phyloP scores from a whole-genome alignment of 73 alveolate genomes.

The Paraurostyla sp. region DNA sequence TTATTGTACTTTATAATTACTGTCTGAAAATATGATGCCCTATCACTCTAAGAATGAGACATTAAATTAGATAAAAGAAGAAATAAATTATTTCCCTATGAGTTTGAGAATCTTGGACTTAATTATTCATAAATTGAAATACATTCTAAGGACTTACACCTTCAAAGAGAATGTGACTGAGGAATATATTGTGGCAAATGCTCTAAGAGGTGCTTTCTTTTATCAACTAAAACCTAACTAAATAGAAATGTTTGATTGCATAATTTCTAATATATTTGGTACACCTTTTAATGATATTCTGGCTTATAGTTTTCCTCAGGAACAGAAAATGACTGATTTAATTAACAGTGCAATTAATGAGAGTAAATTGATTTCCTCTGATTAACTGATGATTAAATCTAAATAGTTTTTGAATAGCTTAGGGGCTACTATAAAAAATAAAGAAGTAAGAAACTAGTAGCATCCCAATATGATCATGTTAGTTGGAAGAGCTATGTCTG shows the following conservation, averaged over 20 bases:
- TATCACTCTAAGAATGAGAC: not conserved
- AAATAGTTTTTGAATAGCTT: conserved; percentile 3
- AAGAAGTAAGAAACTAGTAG: not conserved
- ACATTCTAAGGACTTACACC: not conserved
- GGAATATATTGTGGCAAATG: conserved; percentile 43
- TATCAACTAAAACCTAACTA: not conserved
- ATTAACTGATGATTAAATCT: not conserved
- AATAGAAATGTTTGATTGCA: conserved; percentile 5
- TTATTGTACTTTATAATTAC: not conserved
- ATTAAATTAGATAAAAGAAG: not conserved
- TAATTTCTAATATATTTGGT: conserved; percentile 10
- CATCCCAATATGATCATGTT: conserved; percentile 2
- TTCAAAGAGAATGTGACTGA: conserved; percentile 36
- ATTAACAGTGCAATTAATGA: not conserved
- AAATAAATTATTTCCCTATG: not conserved
- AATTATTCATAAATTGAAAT: not conserved
- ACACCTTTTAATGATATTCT: conserved; percentile 10
- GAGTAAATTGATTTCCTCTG: not conserved
- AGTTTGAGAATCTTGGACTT: conserved; percentile 36
- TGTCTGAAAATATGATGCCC: not conserved
- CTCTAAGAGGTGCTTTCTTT: conserved; percentile 39
- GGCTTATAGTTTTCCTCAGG: conserved; percentile 29
- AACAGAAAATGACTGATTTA: conserved; percentile 16
- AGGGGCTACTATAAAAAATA: conserved; percentile 6
- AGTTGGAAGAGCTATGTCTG: conserved; percentile 44